Evolutionary conservation across 352 stramenopile genomes (phyloP), one percentile per base, ranked within the genome.

Genomic region (Phytophthora capsici): DNA sequence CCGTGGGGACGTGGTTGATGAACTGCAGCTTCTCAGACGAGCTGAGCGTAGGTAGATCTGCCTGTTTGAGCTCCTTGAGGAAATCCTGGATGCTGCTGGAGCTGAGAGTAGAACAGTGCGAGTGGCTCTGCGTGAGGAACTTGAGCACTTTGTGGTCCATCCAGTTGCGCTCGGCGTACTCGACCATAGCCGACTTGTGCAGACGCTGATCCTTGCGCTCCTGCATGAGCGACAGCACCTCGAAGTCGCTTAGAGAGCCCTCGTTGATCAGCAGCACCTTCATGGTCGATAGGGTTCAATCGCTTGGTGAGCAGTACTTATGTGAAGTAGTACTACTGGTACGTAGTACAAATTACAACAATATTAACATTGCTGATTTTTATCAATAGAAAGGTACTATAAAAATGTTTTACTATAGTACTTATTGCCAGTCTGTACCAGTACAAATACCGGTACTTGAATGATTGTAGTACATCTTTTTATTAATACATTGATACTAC

Each of bases 111-210:
- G 80, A 78, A 71, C 80, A 80, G 58, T 78, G 67, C 48, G 82
- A 88, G 63, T 90, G 76, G 63, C 64, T 77, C 65, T 94, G 83
- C 30, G 79, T 84, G 22, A 95, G 75, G 71, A 91, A 93, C 71
- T 93, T 95, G 77, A 93, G 80, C 69, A 95, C 82, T 68, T 95
- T 95, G 76, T 93, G 86, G 80, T 95, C 85, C 81, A 95, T 92
- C 87, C 87, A 95, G 74, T 93, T 93, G 74, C 87, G 82, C 70
- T 95, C 87, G 7, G 87, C 85, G 61, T 95, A 93, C 54, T 83
- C 80, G 40, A 85, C 79, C 53, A 77, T 89, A 19, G 82, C 84
- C 6, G 82, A 84, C 69, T 90, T 93, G 75, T 93, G 84, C 54
- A 93, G 67, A 2, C 87, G 82, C 36, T 75, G 73, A 45, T 90